Evolutionary conservation across 2,329 filamentous ascomycete species (phyloP), one percentile per base, ranked within the genome.

Genomic region (Colletotrichum godetiae): DNA sequence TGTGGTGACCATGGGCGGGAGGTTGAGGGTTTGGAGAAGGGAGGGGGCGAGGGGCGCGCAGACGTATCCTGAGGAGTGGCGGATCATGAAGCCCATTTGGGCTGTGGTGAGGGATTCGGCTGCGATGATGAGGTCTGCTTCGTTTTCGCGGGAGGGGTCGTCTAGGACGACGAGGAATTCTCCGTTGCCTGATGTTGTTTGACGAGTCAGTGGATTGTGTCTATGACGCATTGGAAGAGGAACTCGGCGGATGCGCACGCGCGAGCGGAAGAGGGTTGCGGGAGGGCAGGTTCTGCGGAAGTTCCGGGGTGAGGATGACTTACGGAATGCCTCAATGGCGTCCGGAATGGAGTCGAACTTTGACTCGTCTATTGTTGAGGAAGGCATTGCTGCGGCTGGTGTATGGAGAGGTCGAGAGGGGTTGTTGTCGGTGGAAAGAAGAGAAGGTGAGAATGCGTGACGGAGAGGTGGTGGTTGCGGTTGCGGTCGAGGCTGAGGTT

Each of bases 151-250:
- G 75, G 92, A 91, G 76, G 95, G 92, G 77, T 94, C 94, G 87
- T 99, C 97, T 80, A 99, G 94, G 49, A 98, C 96, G 75, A 99
- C 92, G 81, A 99, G 93, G 88, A 98, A 98, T 81, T 98, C 92
- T 83, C 95, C 95, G 83, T 92, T 90, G 79, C 88, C 92, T 94
- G 76, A n/a, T 7, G 37, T 65, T 56, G 60, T 73, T 76, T 71
- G 29, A n/a, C 31, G 22, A 29, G 37, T 63, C 22, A 11, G 31
- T 8, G 31, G 4, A 6, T 5, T 19, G 59, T 52, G 31, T 31
- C 19, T 52, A 35, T 57, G 19, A 42, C 37, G 37, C 37, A 42
- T 42, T 42, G 4, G 29, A 19, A 15, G n/a, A 6, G 5, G 24
- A 1, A 27, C 19, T 27, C 72, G 31, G 60, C 53, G 35, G 8